Percentiles rank a stretch among this genome's conserved stretches.
phyloP scores from a whole-genome alignment of 345 rosid species.

The Barbarea vulgaris region DNA sequence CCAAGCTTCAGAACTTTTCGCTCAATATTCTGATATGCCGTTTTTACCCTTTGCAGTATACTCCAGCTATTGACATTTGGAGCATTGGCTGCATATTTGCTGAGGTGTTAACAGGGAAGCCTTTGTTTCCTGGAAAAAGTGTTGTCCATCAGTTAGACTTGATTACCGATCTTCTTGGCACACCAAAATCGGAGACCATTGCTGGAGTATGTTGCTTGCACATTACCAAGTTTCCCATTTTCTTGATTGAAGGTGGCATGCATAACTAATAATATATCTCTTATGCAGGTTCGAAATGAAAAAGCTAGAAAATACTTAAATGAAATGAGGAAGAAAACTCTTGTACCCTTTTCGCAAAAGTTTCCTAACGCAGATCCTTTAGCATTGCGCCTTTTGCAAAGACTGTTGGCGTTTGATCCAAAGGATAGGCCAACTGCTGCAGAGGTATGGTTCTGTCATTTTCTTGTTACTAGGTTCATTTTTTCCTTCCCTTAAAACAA shows the following conservation, averaged over 20 bases:
- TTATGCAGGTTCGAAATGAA: slow-evolving; percentile 84
- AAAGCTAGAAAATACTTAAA: slow-evolving; percentile 86
- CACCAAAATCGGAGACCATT: slow-evolving; percentile 81
- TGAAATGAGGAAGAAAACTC: slow-evolving; percentile 81
- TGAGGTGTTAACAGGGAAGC: slow-evolving; percentile 94
- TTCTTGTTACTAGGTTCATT: background rate
- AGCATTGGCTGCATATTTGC: slow-evolving; percentile 99
- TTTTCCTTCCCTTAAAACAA: background rate
- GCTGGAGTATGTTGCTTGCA: slow-evolving; percentile 62
- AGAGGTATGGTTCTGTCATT: slow-evolving; percentile 55
- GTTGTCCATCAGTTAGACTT: slow-evolving; percentile 94
- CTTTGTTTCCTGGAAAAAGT: slow-evolving; percentile 97
- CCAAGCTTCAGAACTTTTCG: slow-evolving; percentile 34
- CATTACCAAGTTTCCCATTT: slow-evolving; percentile 11
- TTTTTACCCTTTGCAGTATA: slow-evolving; percentile 65
- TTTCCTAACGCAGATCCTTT: slow-evolving; percentile 86
- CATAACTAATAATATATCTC: background rate
- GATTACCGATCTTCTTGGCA: slow-evolving; percentile 97
- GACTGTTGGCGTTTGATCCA: slow-evolving; percentile 92
- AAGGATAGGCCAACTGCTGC: slow-evolving; percentile 92
- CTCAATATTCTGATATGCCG: slow-evolving; percentile 39
- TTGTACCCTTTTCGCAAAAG: slow-evolving; percentile 71
- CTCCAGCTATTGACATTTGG: slow-evolving; percentile 99
- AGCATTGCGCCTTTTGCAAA: slow-evolving; percentile 75
- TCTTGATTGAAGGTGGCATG: background rate